Evolutionary conservation across 2,329 filamentous ascomycete genomes (phyloP), one percentile per base, ranked within the genome.

Genomic region (Xylaria sp.): DNA sequence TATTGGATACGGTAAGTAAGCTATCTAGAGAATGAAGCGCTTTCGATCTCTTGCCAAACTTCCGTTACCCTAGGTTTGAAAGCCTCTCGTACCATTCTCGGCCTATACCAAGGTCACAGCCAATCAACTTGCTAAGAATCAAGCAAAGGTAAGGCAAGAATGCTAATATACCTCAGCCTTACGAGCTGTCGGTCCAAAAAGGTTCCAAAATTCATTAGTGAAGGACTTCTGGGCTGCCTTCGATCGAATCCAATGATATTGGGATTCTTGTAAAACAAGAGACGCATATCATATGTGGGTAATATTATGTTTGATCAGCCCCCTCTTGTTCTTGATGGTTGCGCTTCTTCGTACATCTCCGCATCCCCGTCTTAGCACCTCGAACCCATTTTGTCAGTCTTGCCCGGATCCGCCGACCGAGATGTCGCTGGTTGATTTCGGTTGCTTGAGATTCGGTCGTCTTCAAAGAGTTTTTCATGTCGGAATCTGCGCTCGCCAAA

Each of bases 41-140:
- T 72, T 65, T 69, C 70, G 64, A 70, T 70, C 65, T 61, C 64
- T 65, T 69, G 65, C 74, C 74, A 75, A 75, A 72, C 69, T 72
- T 72, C 65, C 63, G 65, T 66, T 77, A 76, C 73, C 75, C 75
- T 75, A 66, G 72, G 69, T 71, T 69, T 69, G 68, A 71, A 70
- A 68, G 72, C 65, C 65, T 67, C 65, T 68, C 58, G 62, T 68
- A 67, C 67, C 66, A 69, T 68, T 70, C 66, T 69, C 57, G 68
- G 69, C 70, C 69, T 77, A 76, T 76, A 75, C 75, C 75, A 77
- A 77, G 71, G 71, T 68, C 34, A 70, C 68, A 68, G 62, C 71
- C 73, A 74, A 71, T 68, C 57, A 62, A 65, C 61, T 67, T 74
- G 70, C 69, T 72, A 69, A 61, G 71, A 72, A 64, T 62, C 57